A percentile compares a stretch with the other conserved stretches of the same genome.
phyloP scores from a whole-genome alignment of 129 eudicot species.

The Arctium lappa region DNA sequence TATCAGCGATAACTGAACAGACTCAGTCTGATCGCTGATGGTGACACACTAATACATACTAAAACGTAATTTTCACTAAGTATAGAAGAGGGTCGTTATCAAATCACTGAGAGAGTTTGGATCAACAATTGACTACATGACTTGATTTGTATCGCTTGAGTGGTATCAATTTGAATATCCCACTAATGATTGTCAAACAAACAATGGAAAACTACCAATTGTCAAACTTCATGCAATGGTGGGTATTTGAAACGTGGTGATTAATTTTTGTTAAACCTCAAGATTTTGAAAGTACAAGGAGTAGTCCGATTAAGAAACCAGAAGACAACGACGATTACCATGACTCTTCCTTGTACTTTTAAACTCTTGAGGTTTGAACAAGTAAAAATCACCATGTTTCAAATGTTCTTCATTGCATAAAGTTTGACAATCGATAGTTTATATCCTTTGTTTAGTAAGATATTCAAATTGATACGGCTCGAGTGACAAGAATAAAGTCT shows the following conservation, averaged over 20 bases:
- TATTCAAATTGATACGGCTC: not conserved
- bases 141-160: slow-evolving; percentile 29
- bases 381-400: not conserved
- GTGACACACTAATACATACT: too few species aligned
- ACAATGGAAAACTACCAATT: not conserved
- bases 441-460: slow-evolving; percentile 12
- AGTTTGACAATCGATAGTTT: slow-evolving; percentile 25
- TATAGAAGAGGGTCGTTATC: too few species aligned
- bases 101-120: too few species aligned
- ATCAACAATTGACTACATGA: slow-evolving; percentile 28
- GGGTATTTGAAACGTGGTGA: slow-evolving; percentile 14
- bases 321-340: not conserved
- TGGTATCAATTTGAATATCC: slow-evolving; percentile 26
- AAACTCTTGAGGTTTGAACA: slow-evolving; percentile 17
- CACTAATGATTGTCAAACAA: slow-evolving; percentile 26
- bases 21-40: too few species aligned
- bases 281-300: slow-evolving; percentile 6
- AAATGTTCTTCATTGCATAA: slow-evolving; percentile 15
- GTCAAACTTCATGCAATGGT: slow-evolving; percentile 22
- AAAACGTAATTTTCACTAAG: too few species aligned
- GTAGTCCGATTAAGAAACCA: slow-evolving; percentile 15
- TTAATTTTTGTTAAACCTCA: slow-evolving; percentile 12
- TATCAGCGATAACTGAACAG: too few species aligned
- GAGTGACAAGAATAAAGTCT: slow-evolving; percentile 33
- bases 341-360: too few species aligned